These are phyloP conservation scores for Lachnellula arida DNA, from an alignment of 2,329 filamentous ascomycete genomes.

Conservation along the genomic window DNA sequence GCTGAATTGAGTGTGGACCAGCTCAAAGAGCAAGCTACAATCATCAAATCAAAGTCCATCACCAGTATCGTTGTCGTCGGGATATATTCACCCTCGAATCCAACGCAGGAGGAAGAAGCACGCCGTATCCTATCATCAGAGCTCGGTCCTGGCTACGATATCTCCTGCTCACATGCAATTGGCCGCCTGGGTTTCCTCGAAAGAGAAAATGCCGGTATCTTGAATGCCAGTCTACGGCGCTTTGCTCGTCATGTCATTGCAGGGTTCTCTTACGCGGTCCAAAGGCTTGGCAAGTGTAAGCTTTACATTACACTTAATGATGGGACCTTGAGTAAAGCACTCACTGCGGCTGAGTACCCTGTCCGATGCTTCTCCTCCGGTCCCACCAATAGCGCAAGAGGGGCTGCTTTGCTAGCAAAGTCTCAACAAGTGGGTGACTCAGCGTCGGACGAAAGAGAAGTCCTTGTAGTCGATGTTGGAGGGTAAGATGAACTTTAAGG, in stretches of 20 bases:
- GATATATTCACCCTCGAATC: slow-evolving; percentile 55
- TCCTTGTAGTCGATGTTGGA: slow-evolving; percentile 50
- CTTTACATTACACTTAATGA: slow-evolving; percentile 59
- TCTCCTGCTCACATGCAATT: slow-evolving; percentile 47
- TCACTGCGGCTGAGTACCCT: slow-evolving; percentile 49
- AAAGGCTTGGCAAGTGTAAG: slow-evolving; percentile 42
- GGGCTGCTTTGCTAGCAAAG: slow-evolving; percentile 52
- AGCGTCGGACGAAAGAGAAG: slow-evolving; percentile 21
- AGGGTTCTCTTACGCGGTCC: slow-evolving; percentile 50
- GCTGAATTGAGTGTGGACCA: slow-evolving; percentile 19
- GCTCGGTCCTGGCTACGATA: slow-evolving; percentile 40
- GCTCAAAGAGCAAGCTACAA: slow-evolving; percentile 27
- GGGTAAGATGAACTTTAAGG: slow-evolving; percentile 28
- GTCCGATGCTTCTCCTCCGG: slow-evolving; percentile 60
- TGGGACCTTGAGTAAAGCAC: slow-evolving; percentile 53
- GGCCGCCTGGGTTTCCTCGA: slow-evolving; percentile 47
- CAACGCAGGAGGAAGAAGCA: slow-evolving; percentile 47
- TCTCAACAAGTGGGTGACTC: slow-evolving; percentile 2
- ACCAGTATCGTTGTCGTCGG: slow-evolving; percentile 49
- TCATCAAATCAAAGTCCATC: slow-evolving; percentile 33
- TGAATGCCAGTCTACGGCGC: slow-evolving; percentile 57
- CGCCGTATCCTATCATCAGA: slow-evolving; percentile 38
- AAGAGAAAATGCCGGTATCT: slow-evolving; percentile 59
- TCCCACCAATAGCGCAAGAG: slow-evolving; percentile 59
- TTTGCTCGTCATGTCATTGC: slow-evolving; percentile 54